phyloP scores from a whole-genome alignment of 1,284 basidiomycete genomes.

The Moesziomyces sp. region DNA sequence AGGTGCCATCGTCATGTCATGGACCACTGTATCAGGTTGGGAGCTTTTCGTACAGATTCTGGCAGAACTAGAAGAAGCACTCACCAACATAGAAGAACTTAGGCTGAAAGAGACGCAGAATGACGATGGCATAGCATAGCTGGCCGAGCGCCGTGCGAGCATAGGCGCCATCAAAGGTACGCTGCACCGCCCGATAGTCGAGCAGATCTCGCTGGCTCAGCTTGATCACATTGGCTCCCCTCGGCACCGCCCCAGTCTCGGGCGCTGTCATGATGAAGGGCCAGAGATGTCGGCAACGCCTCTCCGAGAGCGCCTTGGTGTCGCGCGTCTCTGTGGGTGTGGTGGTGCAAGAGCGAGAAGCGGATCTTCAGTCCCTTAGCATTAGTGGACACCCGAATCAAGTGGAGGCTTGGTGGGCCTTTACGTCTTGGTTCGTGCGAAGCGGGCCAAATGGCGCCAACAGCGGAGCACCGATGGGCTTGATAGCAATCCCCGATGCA shows the following conservation, averaged over 20 bases:
- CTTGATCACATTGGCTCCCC: slow-evolving; percentile 23
- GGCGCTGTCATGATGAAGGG: slow-evolving; percentile 9
- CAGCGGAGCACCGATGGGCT: background rate
- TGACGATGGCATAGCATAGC: slow-evolving; percentile 78
- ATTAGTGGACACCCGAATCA: background rate
- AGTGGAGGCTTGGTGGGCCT: background rate
- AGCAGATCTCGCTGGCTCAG: slow-evolving; percentile 61
- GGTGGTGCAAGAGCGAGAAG: background rate
- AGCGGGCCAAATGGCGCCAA: background rate
- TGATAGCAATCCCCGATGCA: background rate
- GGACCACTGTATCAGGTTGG: background rate
- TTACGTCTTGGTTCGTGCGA: background rate
- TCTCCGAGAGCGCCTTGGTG: too few relatives aligned
- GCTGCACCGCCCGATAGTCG: slow-evolving; percentile 79
- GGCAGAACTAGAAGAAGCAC: background rate
- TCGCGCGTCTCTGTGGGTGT: background rate
- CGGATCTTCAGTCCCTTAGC: background rate
- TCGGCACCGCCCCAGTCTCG: slow-evolving; percentile 8
- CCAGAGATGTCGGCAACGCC: background rate
- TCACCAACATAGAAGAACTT: slow-evolving; percentile 48
- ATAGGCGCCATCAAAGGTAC: slow-evolving; percentile 85
- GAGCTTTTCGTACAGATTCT: background rate
- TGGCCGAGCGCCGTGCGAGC: slow-evolving; percentile 78
- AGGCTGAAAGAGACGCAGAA: slow-evolving; percentile 76
- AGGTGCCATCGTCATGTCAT: background rate